These are phyloP conservation scores for Monilinia polystroma DNA, from an alignment of 2,329 filamentous ascomycete genomes.

Conservation along the genomic window DNA sequence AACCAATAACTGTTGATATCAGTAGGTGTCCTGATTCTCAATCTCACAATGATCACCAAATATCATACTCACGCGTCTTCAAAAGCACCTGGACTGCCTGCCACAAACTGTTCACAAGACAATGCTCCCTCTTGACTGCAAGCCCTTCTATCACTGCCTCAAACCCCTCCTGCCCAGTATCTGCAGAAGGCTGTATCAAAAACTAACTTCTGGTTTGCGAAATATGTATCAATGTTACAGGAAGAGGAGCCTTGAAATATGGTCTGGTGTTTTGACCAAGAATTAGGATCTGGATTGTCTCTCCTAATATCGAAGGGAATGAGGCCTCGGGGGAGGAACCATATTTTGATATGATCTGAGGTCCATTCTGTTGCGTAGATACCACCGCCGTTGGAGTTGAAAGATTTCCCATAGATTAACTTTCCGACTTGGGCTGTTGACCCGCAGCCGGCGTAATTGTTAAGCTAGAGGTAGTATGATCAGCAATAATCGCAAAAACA, in stretches of 20 bases:
- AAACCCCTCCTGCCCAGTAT: constrained; percentile 70
- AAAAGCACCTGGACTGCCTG: constrained; percentile 67
- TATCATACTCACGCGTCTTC: constrained; percentile 55
- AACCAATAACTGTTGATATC: constrained; percentile 11
- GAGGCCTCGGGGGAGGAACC: constrained; percentile 58
- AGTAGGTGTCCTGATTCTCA: fast-evolving
- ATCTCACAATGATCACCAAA: too few species aligned
- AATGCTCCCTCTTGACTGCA: constrained; percentile 47
- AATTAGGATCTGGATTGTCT: constrained; percentile 59
- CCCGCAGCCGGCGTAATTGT: constrained; percentile 20
- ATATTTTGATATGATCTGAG: constrained; percentile 63
- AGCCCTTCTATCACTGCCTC: constrained; percentile 48
- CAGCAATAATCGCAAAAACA: background rate
- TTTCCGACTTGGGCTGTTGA: constrained; percentile 27
- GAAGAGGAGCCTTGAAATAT: constrained; percentile 49
- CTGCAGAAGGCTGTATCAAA: constrained; percentile 86
- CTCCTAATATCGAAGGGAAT: constrained; percentile 67
- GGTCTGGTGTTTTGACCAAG: constrained; percentile 67
- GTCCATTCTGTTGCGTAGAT: constrained; percentile 72
- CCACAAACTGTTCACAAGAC: constrained; percentile 70
- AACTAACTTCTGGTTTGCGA: constrained; percentile 71
- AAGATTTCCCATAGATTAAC: constrained; percentile 55
- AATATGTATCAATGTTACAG: constrained; percentile 71
- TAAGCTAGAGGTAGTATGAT: background rate
- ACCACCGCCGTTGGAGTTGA: constrained; percentile 65